Conservation (phyloP, 805 yeast genomes). For the Metschnikowia sp. region DNA sequence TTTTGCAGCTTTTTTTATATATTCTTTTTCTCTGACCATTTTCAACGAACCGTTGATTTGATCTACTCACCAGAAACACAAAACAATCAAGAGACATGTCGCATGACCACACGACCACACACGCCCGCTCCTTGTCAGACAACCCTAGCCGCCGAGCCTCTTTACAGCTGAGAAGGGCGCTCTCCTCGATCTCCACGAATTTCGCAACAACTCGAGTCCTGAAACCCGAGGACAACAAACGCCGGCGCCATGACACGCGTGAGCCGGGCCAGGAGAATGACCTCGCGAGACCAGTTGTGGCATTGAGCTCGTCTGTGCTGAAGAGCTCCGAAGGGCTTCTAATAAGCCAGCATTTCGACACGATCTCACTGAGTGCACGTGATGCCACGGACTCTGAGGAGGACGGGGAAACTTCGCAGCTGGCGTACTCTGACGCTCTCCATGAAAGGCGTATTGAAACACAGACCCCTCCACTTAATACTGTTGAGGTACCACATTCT, state of each 20-base stretch:
- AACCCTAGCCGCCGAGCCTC: conserved; percentile 11
- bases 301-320: conserved; percentile 9
- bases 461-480: conserved; percentile 1
- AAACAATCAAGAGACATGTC: neutral
- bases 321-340: conserved; percentile 15
- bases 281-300: neutral
- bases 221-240: conserved; percentile 17
- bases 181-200: conserved; percentile 16
- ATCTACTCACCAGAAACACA: neutral
- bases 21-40: neutral
- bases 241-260: conserved; percentile 16
- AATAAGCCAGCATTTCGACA: conserved; percentile 18
- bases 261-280: conserved; percentile 19
- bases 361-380: conserved; percentile 9
- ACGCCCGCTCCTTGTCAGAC: conserved; percentile 17
- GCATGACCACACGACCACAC: conserved; percentile 5
- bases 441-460: conserved; percentile 4
- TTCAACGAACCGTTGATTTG: neutral
- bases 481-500: neutral
- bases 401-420: conserved; percentile 9
- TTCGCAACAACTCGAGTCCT: conserved; percentile 16
- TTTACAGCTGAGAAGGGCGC: conserved; percentile 13
- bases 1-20: neutral
- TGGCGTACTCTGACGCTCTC: conserved; percentile 12
- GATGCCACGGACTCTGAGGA: conserved; percentile 16